Percentiles rank a stretch among this genome's conserved stretches.
Evolutionary conservation across 1,139 yeast genomes (phyloP).

Genomic region (Geotrichum aggregatum): DNA sequence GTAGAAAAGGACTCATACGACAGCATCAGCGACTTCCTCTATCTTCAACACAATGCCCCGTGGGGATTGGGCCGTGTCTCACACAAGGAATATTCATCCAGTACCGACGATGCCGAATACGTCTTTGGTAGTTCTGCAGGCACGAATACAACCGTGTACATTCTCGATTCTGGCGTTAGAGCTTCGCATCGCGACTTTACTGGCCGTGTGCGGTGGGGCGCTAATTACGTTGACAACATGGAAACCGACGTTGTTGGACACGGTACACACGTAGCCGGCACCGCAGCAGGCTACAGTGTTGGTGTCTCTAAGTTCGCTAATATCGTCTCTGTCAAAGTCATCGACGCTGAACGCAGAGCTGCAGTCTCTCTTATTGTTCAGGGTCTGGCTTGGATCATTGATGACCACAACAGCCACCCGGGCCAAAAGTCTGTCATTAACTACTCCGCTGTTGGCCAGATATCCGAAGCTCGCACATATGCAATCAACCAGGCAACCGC

Average conservation of each 20-base stretch:
- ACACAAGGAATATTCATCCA: constrained; percentile 26
- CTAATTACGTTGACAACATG: constrained; percentile 35
- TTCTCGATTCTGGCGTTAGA: constrained; percentile 50
- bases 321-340: constrained; percentile 43
- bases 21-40: constrained; percentile 17
- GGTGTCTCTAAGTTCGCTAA: constrained; percentile 46
- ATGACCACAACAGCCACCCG: constrained; percentile 56
- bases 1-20: constrained; percentile 48
- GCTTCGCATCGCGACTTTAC: constrained; percentile 48
- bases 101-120: constrained; percentile 32
- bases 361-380: constrained; percentile 34
- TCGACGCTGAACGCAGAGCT: constrained; percentile 36
- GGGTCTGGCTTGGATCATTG: constrained; percentile 40
- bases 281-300: constrained; percentile 43
- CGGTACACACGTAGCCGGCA: constrained; percentile 47
- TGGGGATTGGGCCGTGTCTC: constrained; percentile 60
- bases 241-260: constrained; percentile 42
- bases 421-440: constrained; percentile 84
- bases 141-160: constrained; percentile 51
- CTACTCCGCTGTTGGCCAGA: constrained; percentile 88
- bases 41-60: constrained; percentile 34
- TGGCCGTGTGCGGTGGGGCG: constrained; percentile 44
- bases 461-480: constrained; percentile 72
- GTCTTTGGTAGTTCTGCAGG: constrained; percentile 50
- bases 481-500: constrained; percentile 82